A percentile compares a stretch with the other conserved stretches of the same genome.
Evolutionary conservation across 1,284 basidiomycete species (phyloP).

Genomic region (Cryptococcus amylolentus): DNA sequence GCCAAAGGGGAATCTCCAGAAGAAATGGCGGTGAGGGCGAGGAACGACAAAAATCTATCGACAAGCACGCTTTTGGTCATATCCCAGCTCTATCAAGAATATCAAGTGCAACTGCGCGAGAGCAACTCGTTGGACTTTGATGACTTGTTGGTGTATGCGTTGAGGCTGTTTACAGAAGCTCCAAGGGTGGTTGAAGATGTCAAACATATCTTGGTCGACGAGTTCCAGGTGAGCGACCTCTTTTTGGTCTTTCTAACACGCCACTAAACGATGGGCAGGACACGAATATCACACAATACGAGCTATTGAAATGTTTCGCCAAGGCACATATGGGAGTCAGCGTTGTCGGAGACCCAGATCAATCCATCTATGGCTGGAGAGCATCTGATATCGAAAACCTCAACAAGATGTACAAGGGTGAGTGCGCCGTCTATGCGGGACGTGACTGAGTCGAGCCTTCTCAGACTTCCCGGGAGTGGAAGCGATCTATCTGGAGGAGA

Average conservation of each 20-base stretch:
- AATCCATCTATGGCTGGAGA: constrained; percentile 89
- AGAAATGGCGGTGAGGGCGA: constrained; percentile 50
- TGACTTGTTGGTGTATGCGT: constrained; percentile 73
- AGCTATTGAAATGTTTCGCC: constrained; percentile 74
- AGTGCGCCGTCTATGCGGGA: background rate
- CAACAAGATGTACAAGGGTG: constrained; percentile 69
- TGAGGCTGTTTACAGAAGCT: constrained; percentile 64
- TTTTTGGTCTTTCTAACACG: background rate
- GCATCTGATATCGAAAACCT: constrained; percentile 77
- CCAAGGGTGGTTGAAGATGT: constrained; percentile 62
- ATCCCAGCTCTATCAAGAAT: constrained; percentile 61
- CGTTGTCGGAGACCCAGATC: constrained; percentile 89
- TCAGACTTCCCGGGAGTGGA: constrained; percentile 64
- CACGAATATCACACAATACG: constrained; percentile 81
- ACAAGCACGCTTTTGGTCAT: constrained; percentile 37
- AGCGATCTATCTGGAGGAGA: constrained; percentile 77
- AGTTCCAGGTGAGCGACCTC: constrained; percentile 62
- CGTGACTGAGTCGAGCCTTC: background rate
- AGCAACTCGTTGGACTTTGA: constrained; percentile 84
- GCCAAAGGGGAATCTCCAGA: constrained; percentile 63
- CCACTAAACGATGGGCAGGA: constrained; percentile 56
- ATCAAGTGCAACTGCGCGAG: constrained; percentile 61
- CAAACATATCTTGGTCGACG: constrained; percentile 79
- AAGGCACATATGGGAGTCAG: constrained; percentile 61
- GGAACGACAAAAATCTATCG: constrained; percentile 23